Base-by-base conservation (phyloP, 208 protist genomes). In the Polymyxa betae region DNA sequence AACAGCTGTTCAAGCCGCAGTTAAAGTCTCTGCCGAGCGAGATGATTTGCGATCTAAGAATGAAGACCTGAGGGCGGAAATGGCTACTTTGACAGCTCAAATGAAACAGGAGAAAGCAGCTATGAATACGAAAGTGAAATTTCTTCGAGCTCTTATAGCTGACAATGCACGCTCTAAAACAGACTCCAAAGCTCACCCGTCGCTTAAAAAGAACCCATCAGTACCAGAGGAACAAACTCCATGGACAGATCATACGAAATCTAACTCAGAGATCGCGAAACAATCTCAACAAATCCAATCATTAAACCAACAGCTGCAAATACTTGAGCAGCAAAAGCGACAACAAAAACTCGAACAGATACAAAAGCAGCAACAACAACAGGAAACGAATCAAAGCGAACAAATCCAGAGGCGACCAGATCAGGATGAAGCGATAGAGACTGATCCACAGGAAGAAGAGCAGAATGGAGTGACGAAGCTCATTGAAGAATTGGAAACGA, bases 391-490 rank as follows among this genome's bases (percentile, higher is more conserved):
- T n/a, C n/a, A n/a, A n/a, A n/a, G n/a, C n/a, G n/a, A n/a, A n/a
- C n/a, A n/a, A n/a, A n/a, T n/a, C n/a, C n/a, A n/a, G n/a, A n/a
- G n/a, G n/a, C n/a, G n/a, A n/a, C n/a, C n/a, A n/a, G n/a, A n/a
- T n/a, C n/a, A n/a, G n/a, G n/a, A n/a, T n/a, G n/a, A n/a, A n/a
- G n/a, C n/a, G n/a, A n/a, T n/a, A n/a, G n/a, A n/a, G n/a, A n/a
- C n/a, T n/a, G n/a, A n/a, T n/a, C n/a, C n/a, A n/a, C n/a, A n/a
- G n/a, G n/a, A n/a, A n/a, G n/a, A n/a, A n/a, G n/a, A n/a, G n/a
- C n/a, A n/a, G n/a, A n/a, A n/a, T n/a, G n/a, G n/a, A n/a, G n/a
- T 60, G 16, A 43, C 5, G 72, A 82, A 82, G 5, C 72, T 82
- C 16, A 35, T 82, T 20, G 5, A 38, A 43, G 72, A 82, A 82